A percentile compares a stretch with the other conserved stretches of the same genome.
Conservation (phyloP, 306 rosid genomes). For the Psophocarpus tetragonolobus region DNA sequence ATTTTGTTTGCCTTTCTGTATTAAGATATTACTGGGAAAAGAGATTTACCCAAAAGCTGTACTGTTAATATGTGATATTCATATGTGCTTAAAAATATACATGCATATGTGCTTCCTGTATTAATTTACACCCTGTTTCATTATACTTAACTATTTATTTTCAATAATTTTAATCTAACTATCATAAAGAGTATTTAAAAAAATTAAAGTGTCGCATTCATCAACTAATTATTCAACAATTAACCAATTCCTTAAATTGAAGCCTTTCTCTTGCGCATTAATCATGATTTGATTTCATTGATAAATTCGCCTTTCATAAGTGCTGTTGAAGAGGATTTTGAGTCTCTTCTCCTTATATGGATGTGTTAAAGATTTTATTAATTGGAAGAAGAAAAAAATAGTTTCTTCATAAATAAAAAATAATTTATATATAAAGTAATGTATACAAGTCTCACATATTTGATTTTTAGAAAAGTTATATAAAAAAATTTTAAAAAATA, state of each 20-base stretch:
- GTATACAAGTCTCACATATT: too few relatives aligned
- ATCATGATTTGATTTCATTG: not conserved
- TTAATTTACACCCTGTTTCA: not conserved
- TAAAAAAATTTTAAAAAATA: too few relatives aligned
- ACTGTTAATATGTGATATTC: not conserved
- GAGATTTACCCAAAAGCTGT: too few relatives aligned
- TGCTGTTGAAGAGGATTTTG: not conserved
- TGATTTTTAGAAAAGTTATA: too few relatives aligned
- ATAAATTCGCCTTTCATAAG: not conserved
- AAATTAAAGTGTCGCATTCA: too few relatives aligned
- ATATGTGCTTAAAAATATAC: not conserved
- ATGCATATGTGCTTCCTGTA: not conserved
- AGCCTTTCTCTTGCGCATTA: not conserved
- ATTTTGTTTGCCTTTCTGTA: too few relatives aligned
- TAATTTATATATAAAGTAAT: too few relatives aligned
- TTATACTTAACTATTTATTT: not conserved
- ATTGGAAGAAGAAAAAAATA: too few relatives aligned
- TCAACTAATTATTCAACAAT: not conserved
- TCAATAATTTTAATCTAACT: too few relatives aligned
- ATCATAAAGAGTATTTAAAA: too few relatives aligned
- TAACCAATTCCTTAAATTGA: not conserved
- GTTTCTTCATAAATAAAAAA: too few relatives aligned
- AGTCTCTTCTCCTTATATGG: not conserved
- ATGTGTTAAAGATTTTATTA: not conserved
- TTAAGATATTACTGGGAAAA: too few relatives aligned